A percentile compares a stretch with the other conserved stretches of the same genome.
phyloP scores from a whole-genome alignment of 2,329 filamentous ascomycete species.

The Alternaria burnsii region DNA sequence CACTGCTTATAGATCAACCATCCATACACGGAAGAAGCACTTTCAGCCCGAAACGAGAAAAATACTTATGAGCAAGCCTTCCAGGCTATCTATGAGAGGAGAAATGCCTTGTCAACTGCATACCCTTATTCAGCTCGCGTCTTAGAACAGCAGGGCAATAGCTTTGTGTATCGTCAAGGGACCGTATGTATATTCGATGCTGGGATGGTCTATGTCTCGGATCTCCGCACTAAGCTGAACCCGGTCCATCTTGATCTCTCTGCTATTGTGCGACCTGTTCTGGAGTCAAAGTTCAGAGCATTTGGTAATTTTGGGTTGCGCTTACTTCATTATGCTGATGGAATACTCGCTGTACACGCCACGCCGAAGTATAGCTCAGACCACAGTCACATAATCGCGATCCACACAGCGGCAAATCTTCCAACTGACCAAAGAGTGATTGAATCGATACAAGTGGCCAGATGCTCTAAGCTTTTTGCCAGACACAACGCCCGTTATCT shows the following conservation, averaged over 20 bases:
- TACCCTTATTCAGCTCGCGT: slow-evolving; percentile 69
- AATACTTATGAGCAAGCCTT: slow-evolving; percentile 63
- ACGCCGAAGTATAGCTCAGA: slow-evolving; percentile 20
- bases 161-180: slow-evolving; percentile 70
- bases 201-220: slow-evolving; percentile 64
- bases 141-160: slow-evolving; percentile 64
- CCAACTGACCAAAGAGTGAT: slow-evolving; percentile 50
- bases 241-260: slow-evolving; percentile 32
- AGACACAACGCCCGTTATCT: slow-evolving; percentile 69
- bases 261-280: slow-evolving; percentile 20
- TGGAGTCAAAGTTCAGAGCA: slow-evolving; percentile 9
- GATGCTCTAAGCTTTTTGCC: slow-evolving; percentile 68
- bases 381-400: slow-evolving; percentile 35
- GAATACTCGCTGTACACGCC: slow-evolving; percentile 40
- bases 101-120: slow-evolving; percentile 67
- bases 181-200: slow-evolving; percentile 70
- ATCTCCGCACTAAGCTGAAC: slow-evolving; percentile 57
- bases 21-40: slow-evolving; percentile 57
- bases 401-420: slow-evolving; percentile 28
- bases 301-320: slow-evolving; percentile 52
- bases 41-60: slow-evolving; percentile 46
- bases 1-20: slow-evolving; percentile 49
- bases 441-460: slow-evolving; percentile 25
- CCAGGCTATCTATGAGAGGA: slow-evolving; percentile 68
- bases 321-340: slow-evolving; percentile 47